Evolutionary conservation across 495 filamentous ascomycete genomes (phyloP).

Genomic region (Filosporella fistucella): DNA sequence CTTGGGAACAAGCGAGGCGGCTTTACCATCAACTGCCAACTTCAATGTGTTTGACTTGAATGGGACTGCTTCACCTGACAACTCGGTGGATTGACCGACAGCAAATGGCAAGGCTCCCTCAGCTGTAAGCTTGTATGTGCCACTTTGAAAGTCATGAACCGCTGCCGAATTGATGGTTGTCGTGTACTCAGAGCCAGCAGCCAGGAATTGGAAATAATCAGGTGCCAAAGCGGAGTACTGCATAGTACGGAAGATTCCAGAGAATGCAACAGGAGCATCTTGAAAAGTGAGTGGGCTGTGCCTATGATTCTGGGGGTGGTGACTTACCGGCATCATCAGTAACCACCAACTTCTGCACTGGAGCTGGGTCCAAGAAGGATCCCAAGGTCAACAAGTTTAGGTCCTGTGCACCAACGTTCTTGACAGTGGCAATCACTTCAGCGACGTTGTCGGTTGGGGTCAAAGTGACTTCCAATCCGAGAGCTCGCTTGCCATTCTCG

Average conservation of each 20-base stretch:
- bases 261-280: constrained; percentile 50
- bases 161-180: constrained; percentile 53
- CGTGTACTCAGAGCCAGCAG: constrained; percentile 48
- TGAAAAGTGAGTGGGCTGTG: background rate
- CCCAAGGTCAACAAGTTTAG: constrained; percentile 59
- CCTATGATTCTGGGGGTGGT: background rate
- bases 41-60: constrained; percentile 42
- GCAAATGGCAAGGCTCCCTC: constrained; percentile 47
- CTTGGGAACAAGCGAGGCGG: constrained; percentile 35
- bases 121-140: constrained; percentile 43
- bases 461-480: constrained; percentile 48
- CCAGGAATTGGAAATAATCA: constrained; percentile 52
- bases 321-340: constrained; percentile 37
- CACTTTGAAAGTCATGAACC: constrained; percentile 48
- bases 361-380: constrained; percentile 51
- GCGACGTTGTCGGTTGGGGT: constrained; percentile 47
- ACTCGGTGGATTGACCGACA: constrained; percentile 37
- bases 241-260: constrained; percentile 51
- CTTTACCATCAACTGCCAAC: constrained; percentile 44
- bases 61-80: constrained; percentile 36
- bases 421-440: constrained; percentile 53
- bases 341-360: constrained; percentile 58
- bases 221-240: constrained; percentile 36
- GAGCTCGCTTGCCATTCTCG: no score
- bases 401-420: constrained; percentile 49